Conservation (phyloP, 345 rosid species). For the Balakata baccata region DNA sequence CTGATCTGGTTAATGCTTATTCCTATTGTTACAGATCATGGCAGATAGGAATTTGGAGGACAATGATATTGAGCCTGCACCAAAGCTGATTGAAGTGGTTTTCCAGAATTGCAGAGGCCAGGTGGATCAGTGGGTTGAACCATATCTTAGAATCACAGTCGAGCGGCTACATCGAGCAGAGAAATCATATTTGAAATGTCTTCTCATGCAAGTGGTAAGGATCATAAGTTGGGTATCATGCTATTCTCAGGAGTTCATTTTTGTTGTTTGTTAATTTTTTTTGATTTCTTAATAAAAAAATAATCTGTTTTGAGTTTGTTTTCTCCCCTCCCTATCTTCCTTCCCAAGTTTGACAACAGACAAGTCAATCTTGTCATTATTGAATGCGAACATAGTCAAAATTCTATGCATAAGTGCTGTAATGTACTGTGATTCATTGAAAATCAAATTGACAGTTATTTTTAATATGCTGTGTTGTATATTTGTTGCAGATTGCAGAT, state of each 20-base stretch:
- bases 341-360: not conserved
- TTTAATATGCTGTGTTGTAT: not conserved
- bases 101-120: constrained; percentile 97
- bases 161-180: constrained; percentile 78
- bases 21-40: constrained; percentile 55
- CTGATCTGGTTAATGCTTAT: not conserved
- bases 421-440: not conserved
- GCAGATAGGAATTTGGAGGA: constrained; percentile 84
- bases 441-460: not conserved
- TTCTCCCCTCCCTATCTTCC: not conserved
- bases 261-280: not conserved
- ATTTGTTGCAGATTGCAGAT: constrained; percentile 73
- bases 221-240: not conserved
- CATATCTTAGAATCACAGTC: constrained; percentile 78
- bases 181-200: constrained; percentile 80
- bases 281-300: not conserved
- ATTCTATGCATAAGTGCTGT: not conserved
- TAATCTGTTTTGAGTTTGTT: not conserved
- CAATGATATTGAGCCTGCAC: constrained; percentile 90
- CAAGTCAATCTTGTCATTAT: not conserved
- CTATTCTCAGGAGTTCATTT: not conserved
- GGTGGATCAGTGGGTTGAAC: constrained; percentile 98
- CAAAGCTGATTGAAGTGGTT: constrained; percentile 94
- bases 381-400: not conserved
- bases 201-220: constrained; percentile 95